phyloP scores from a whole-genome alignment of 2,329 filamentous ascomycete species.

The Dothiorella sarmentorum region DNA sequence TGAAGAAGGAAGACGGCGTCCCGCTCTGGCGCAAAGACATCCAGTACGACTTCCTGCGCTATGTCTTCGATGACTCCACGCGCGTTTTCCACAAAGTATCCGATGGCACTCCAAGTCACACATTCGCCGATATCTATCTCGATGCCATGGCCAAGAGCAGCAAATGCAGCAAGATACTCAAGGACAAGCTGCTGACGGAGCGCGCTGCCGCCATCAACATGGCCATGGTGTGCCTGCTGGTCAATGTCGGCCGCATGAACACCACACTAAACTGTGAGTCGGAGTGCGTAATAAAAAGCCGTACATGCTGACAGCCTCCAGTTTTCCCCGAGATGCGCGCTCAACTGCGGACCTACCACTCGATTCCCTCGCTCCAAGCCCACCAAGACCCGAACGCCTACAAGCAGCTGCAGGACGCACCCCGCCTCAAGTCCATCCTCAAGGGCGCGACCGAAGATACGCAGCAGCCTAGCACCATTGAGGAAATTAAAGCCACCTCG shows the following conservation, averaged over 20 bases:
- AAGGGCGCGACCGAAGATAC: conserved; percentile 94
- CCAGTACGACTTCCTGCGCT: conserved; percentile 79
- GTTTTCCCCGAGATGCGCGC: conserved; percentile 99
- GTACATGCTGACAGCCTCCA: conserved; percentile 40
- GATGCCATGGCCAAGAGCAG: conserved; percentile 98
- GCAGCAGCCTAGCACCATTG: conserved; percentile 76
- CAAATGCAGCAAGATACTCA: conserved; percentile 97
- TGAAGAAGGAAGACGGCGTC: conserved; percentile 87
- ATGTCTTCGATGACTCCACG: conserved; percentile 72
- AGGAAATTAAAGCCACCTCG: conserved; percentile 68
- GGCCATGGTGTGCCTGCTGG: conserved; percentile 97
- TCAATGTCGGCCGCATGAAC: conserved; percentile 98
- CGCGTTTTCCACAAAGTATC: conserved; percentile 89
- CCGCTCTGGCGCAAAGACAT: conserved; percentile 85
- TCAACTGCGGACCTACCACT: conserved; percentile 94
- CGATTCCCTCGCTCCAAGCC: conserved; percentile 92
- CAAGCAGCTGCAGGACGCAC: conserved; percentile 96
- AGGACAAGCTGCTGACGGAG: conserved; percentile 93
- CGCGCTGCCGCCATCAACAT: conserved; percentile 91
- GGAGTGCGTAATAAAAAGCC: not conserved
- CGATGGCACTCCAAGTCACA: conserved; percentile 68
- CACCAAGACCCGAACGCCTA: conserved; percentile 94
- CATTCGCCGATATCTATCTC: conserved; percentile 94
- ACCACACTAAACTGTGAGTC: conserved; percentile 89
- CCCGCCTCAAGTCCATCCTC: conserved; percentile 90